These are phyloP conservation scores for Theileria luwenshuni DNA, from an alignment of 169 alveolate genomes.

Conservation along the genomic window DNA sequence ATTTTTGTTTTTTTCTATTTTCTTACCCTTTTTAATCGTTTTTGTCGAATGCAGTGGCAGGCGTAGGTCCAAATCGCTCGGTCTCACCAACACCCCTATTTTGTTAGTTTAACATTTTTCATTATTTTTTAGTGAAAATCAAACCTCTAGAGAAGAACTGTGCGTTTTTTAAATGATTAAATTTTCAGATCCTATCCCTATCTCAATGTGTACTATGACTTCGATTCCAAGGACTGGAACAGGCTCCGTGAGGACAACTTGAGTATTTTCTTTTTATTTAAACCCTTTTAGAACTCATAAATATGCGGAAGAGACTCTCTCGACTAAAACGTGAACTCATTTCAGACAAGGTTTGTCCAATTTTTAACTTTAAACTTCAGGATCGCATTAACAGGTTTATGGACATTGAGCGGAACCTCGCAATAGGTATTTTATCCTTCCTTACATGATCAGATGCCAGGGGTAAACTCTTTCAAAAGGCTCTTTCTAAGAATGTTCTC, in stretches of 20 bases:
- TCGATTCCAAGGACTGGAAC: slow-evolving; percentile 62
- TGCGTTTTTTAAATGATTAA: background rate
- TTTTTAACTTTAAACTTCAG: background rate
- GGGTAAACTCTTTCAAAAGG: slow-evolving; percentile 53
- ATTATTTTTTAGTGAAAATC: slow-evolving; percentile 20
- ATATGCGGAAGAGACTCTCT: slow-evolving; percentile 38
- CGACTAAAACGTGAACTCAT: slow-evolving; percentile 19
- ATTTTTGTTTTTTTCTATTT: background rate
- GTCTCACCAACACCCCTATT: slow-evolving; percentile 7
- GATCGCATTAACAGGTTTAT: slow-evolving; percentile 42
- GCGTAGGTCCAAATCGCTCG: background rate
- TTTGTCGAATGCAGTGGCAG: slow-evolving; percentile 5
- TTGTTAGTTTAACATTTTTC: slow-evolving; percentile 1
- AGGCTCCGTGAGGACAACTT: slow-evolving; percentile 38
- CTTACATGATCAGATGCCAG: slow-evolving; percentile 42
- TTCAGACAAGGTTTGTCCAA: slow-evolving; percentile 29
- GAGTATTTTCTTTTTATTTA: slow-evolving; percentile 7
- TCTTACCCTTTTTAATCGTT: background rate
- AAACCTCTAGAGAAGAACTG: slow-evolving; percentile 19
- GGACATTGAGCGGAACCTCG: slow-evolving; percentile 41
- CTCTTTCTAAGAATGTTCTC: slow-evolving; percentile 38
- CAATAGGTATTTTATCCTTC: slow-evolving; percentile 12
- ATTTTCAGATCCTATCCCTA: slow-evolving; percentile 45
- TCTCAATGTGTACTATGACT: slow-evolving; percentile 66
- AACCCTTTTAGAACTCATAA: slow-evolving; percentile 27